Conservation (phyloP, 2,329 filamentous ascomycete genomes). For the Ramichloridium luteum region DNA sequence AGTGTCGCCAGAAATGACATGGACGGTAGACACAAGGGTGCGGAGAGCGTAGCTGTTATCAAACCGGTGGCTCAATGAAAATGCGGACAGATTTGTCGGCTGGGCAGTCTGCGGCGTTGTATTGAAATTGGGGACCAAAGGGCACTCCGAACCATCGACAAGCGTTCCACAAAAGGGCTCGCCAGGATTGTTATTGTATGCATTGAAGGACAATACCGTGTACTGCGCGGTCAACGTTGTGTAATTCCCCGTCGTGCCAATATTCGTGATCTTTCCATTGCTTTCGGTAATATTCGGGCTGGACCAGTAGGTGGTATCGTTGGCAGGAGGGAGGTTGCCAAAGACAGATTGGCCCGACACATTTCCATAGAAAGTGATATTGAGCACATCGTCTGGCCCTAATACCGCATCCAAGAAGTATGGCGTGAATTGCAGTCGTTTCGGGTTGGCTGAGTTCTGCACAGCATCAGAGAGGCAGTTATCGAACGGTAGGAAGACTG, state of each 20-base stretch:
- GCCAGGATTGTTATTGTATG: constrained; percentile 43
- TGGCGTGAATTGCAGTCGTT: constrained; percentile 68
- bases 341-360: constrained; percentile 59
- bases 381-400: constrained; percentile 46
- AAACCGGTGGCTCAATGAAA: constrained; percentile 63
- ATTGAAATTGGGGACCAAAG: constrained; percentile 63
- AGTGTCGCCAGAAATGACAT: constrained; percentile 62
- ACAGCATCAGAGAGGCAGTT: constrained; percentile 61
- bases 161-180: constrained; percentile 53
- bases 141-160: constrained; percentile 51
- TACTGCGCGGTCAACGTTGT: constrained; percentile 64
- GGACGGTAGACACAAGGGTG: constrained; percentile 62
- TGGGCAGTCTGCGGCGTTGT: constrained; percentile 27
- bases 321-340: constrained; percentile 44
- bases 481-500: constrained; percentile 63
- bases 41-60: constrained; percentile 75
- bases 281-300: constrained; percentile 43
- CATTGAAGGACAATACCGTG: constrained; percentile 65
- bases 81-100: constrained; percentile 50
- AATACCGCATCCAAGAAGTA: constrained; percentile 63
- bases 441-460: constrained; percentile 41
- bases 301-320: constrained; percentile 48
- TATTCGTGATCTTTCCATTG: constrained; percentile 64
- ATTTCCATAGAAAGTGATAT: constrained; percentile 78
- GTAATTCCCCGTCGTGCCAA: constrained; percentile 45